Percentiles rank a stretch among this genome's conserved stretches.
Conservation (phyloP, 2,329 filamentous ascomycete genomes). For the Pseudopithomyces maydicus region DNA sequence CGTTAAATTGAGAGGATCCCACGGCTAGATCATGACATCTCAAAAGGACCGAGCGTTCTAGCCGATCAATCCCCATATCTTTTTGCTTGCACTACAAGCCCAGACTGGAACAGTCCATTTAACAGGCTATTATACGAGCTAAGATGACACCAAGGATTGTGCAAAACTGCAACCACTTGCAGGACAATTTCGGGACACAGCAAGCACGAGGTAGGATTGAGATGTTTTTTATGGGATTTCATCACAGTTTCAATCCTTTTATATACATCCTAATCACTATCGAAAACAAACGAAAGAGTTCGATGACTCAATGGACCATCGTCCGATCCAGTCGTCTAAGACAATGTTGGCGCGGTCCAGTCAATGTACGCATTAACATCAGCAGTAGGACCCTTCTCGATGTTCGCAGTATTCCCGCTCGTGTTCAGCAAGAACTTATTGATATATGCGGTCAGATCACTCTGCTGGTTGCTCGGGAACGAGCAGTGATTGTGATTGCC, state of each 20-base stretch:
- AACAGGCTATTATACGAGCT: too few relatives aligned
- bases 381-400: conserved; percentile 40
- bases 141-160: too few relatives aligned
- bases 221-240: too few relatives aligned
- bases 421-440: conserved; percentile 55
- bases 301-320: conserved; percentile 14
- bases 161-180: too few relatives aligned
- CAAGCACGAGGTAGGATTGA: not conserved
- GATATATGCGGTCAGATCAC: conserved; percentile 60
- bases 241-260: too few relatives aligned
- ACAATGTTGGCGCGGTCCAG: conserved; percentile 42
- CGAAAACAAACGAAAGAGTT: conserved; percentile 19
- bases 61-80: too few relatives aligned
- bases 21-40: too few relatives aligned
- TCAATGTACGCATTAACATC: conserved; percentile 43
- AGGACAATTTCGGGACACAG: too few relatives aligned
- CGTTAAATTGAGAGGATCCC: too few relatives aligned
- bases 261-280: conserved; percentile 8
- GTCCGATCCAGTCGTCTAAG: conserved; percentile 21
- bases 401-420: conserved; percentile 33
- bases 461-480: conserved; percentile 59
- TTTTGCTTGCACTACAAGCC: too few relatives aligned
- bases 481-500: conserved; percentile 61
- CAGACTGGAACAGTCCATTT: too few relatives aligned
- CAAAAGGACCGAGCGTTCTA: too few relatives aligned